Conservation (phyloP, 768 basidiomycete genomes). For the Boletus bicolor region DNA sequence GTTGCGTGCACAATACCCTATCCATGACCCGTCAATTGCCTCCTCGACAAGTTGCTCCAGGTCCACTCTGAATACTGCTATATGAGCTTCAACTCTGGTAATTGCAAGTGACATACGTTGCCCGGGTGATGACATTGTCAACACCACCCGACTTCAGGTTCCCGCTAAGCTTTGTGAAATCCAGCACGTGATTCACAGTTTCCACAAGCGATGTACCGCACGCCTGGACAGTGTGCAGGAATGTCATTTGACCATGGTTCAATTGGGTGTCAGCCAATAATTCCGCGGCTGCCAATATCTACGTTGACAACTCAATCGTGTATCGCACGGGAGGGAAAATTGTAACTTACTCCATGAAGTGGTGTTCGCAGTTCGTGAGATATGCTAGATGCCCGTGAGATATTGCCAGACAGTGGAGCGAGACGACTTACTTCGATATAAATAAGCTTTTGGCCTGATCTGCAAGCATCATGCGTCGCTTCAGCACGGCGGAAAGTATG, state of each 20-base stretch:
- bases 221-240: slow-evolving; percentile 89
- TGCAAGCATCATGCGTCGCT: slow-evolving; percentile 88
- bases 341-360: slow-evolving; percentile 69
- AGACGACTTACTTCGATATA: slow-evolving; percentile 72
- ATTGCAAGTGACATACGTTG: slow-evolving; percentile 45
- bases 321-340: neutral
- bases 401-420: neutral
- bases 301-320: slow-evolving; percentile 1
- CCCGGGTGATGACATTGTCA: slow-evolving; percentile 68
- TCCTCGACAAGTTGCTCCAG: slow-evolving; percentile 82
- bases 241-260: slow-evolving; percentile 77
- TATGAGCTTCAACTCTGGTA: neutral
- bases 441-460: slow-evolving; percentile 93
- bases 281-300: slow-evolving; percentile 91
- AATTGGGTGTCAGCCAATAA: slow-evolving; percentile 83
- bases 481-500: slow-evolving; percentile 88
- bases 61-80: slow-evolving; percentile 49
- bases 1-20: slow-evolving; percentile 82
- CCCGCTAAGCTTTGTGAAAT: slow-evolving; percentile 93
- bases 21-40: slow-evolving; percentile 92
- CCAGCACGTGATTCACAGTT: slow-evolving; percentile 94
- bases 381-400: slow-evolving; percentile 50
- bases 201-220: slow-evolving; percentile 95
- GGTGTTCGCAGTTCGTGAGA: slow-evolving; percentile 91
- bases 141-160: slow-evolving; percentile 76